Base-by-base conservation (phyloP, 129 eudicot species). In the Helianthus tuberosus region DNA sequence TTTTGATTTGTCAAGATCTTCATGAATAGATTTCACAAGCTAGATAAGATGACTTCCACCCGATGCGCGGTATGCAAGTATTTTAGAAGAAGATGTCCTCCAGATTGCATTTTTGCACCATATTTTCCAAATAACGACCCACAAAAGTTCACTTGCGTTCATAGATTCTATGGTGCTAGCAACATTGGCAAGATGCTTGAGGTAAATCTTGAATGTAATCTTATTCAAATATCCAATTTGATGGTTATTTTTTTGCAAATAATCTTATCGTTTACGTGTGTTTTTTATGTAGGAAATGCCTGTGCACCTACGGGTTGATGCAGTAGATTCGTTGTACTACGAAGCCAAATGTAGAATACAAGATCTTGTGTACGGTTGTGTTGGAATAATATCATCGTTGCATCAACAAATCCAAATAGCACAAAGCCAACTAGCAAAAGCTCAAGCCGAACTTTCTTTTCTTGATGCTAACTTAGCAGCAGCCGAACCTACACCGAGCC, bases 321-420 rank as follows among this genome's bases (percentile, higher is more conserved):
- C 84, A 11, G 71, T 82, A 3, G 86, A 86, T 8, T 57, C 85
- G 0, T 55, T 86, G 72, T 73, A 77, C 41, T 76, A 63, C 9
- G 91, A 86, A 69, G 88, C 88, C 7, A 79, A 65, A 36, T 83
- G 84, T 20, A 57, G 91, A 77, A 71, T 83, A 6, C 66, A 80
- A 71, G 87, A 83, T 46, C 91, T 84, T 0, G 88, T 86, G 48
- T 86, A 86, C 11, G 91, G 91, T 2, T 83, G 86, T 38, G 91
- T 81, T 11, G 82, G 83, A 74, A 64, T 83, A 61, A 80, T 83
- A 44, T 57, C 85, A 2, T 59, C 29, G 15, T 63, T 86, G 60
- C 81, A 83, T 39, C 73, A 51, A 66, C 64, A 86, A 65, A 73
- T 86, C 8, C 59, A 64, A 8, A 9, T 65, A 5, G 87, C 81